phyloP scores from a whole-genome alignment of 768 basidiomycete species.

The Russula vinacea region DNA sequence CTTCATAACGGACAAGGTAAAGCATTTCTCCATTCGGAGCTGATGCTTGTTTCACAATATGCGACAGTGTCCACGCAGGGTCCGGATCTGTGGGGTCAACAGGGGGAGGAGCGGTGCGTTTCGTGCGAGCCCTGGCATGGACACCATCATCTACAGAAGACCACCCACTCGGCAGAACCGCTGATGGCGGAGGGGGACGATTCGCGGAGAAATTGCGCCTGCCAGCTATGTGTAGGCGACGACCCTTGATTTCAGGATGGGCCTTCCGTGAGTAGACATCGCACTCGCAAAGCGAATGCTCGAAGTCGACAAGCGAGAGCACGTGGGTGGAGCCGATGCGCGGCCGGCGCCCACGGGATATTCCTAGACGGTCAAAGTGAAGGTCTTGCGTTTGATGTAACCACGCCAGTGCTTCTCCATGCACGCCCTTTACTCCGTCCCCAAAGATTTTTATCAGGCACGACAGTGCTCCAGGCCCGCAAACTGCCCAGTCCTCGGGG shows the following conservation, averaged over 20 bases:
- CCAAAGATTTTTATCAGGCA: slow-evolving; percentile 72
- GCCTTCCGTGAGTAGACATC: slow-evolving; percentile 70
- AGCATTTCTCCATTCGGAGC: slow-evolving; percentile 7
- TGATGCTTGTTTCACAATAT: slow-evolving; percentile 35
- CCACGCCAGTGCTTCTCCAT: slow-evolving; percentile 62
- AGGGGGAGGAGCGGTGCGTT: slow-evolving; percentile 26
- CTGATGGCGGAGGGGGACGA: slow-evolving; percentile 32
- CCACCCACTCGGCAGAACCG: slow-evolving; percentile 34
- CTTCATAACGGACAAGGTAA: slow-evolving; percentile 36
- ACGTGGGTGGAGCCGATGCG: slow-evolving; percentile 30
- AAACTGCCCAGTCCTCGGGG: slow-evolving; percentile 61
- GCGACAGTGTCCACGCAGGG: slow-evolving; percentile 34
- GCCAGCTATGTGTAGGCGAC: slow-evolving; percentile 39
- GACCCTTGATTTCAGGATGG: slow-evolving; percentile 45
- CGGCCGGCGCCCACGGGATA: slow-evolving; percentile 32
- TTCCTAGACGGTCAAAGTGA: slow-evolving; percentile 59
- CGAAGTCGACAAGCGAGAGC: slow-evolving; percentile 66
- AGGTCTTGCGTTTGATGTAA: slow-evolving; percentile 55
- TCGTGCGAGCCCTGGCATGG: slow-evolving; percentile 19
- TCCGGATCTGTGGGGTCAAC: slow-evolving; percentile 29
- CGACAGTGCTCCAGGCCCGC: slow-evolving; percentile 62
- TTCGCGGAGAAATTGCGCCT: slow-evolving; percentile 27
- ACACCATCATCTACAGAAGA: slow-evolving; percentile 10
- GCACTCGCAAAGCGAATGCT: slow-evolving; percentile 76
- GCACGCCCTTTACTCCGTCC: slow-evolving; percentile 40